Conservation (phyloP, 345 rosid species). For the Clausena lansium region DNA sequence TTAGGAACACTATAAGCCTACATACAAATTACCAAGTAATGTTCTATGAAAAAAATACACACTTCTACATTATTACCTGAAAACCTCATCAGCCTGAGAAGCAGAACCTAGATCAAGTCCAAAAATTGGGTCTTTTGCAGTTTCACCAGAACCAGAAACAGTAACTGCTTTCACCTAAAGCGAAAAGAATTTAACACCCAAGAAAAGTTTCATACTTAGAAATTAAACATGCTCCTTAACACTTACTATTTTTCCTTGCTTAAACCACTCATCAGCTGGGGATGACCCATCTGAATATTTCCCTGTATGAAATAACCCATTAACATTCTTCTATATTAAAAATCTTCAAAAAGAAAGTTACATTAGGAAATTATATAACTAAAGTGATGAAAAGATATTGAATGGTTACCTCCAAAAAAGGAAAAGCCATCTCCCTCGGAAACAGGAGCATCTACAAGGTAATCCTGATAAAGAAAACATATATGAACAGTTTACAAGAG, state of each 20-base stretch:
- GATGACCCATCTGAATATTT: slow-evolving; percentile 81
- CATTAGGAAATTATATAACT: too few relatives aligned
- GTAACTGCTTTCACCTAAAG: slow-evolving; percentile 75
- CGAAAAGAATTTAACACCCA: not conserved
- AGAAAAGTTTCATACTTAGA: not conserved
- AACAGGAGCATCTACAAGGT: slow-evolving; percentile 81
- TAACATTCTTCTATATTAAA: not conserved
- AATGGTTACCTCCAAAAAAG: slow-evolving; percentile 68
- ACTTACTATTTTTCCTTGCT: slow-evolving; percentile 77
- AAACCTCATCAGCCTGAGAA: slow-evolving; percentile 76
- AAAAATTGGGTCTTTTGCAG: slow-evolving; percentile 85
- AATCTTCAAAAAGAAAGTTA: not conserved
- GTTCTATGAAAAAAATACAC: too few relatives aligned
- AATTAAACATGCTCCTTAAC: not conserved
- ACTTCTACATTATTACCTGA: slow-evolving; percentile 46
- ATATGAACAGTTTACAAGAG: not conserved
- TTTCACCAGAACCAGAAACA: slow-evolving; percentile 62
- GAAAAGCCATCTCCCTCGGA: slow-evolving; percentile 94
- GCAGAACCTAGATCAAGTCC: slow-evolving; percentile 81
- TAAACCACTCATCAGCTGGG: slow-evolving; percentile 82
- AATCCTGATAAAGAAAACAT: slow-evolving; percentile 46
- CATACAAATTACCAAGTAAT: not conserved
- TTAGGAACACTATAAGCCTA: not conserved
- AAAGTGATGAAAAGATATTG: not conserved
- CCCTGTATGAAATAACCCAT: slow-evolving; percentile 36